Evolutionary conservation across 202 grass and related monocot species (phyloP).

Genomic region (Carex sylvatica): DNA sequence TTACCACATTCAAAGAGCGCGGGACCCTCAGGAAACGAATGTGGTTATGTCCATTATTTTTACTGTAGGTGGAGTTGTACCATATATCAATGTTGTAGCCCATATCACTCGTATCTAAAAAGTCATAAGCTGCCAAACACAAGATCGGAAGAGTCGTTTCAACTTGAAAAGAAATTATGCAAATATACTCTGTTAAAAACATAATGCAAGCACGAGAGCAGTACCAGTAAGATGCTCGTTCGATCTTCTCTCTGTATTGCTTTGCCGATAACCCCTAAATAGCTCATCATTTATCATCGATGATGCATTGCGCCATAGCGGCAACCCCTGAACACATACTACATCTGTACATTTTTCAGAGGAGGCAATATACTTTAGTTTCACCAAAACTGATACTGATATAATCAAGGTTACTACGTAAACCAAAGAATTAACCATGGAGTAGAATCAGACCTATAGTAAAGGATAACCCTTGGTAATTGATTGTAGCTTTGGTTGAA

Average conservation of each 20-base stretch:
- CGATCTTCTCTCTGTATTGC: constrained; percentile 35
- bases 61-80: constrained; percentile 94
- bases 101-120: constrained; percentile 59
- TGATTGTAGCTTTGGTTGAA: constrained; percentile 35
- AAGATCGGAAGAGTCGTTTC: not conserved
- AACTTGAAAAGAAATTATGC: not conserved
- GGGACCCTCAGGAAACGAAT: constrained; percentile 49
- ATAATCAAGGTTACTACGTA: not conserved
- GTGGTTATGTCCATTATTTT: constrained; percentile 38
- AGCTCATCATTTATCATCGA: constrained; percentile 66
- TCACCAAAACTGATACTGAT: not conserved
- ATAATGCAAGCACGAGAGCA: constrained; percentile 9
- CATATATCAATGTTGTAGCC: constrained; percentile 70
- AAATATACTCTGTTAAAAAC: not conserved
- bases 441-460: constrained; percentile 41
- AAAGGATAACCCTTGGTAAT: constrained; percentile 28
- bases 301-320: constrained; percentile 74
- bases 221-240: constrained; percentile 82
- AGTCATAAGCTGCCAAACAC: constrained; percentile 65
- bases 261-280: constrained; percentile 70
- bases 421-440: not conserved
- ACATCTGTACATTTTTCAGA: constrained; percentile 52
- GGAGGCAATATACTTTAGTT: not conserved
- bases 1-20: constrained; percentile 71
- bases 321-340: constrained; percentile 60